Evolutionary conservation across 2,329 filamentous ascomycete species (phyloP), one percentile per base, ranked within the genome.

Genomic region (Neofusicoccum kwambonambiense): DNA sequence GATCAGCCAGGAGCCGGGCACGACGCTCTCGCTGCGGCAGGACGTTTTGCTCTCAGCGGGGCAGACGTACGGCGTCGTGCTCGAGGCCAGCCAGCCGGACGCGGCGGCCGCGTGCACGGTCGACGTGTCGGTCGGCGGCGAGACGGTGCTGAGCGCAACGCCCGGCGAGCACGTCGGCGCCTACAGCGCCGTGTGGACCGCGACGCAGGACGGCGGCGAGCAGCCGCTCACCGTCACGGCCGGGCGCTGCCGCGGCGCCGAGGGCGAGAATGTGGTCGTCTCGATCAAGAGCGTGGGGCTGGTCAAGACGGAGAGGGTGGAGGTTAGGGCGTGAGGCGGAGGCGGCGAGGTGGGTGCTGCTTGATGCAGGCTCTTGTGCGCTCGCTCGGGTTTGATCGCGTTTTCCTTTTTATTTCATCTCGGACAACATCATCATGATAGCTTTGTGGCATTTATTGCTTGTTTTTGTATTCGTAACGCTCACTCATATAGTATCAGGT

Each of bases 11-110:
- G 68, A 67, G 12, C 61, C 72, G 0, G 72, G 69, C 34, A 64
- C 66, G 6, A 64, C 62, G 8, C 52, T 74, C 37, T 67, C 57
- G 9, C 65, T 75, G 37, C 69, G 63, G 0, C 72, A 76, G 56
- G 68, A 72, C 9, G 9, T 76, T 9, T 72, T 71, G 0, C 69
- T 75, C 2, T 73, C 71, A 61, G 73, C 74, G 2, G 70, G 70
- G 15, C 67, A 64, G 37, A 62, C 68, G 42, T 74, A 76, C 67
- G 17, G 41, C 7, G 57, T 74, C 27, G 52, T 72, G 0, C 69
- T 75, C 2, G 73, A 71, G 61, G 73, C 74, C 2, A 70, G 70
- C n/a, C 67, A 64, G 41, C 57, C 68, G 35, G 74, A 76, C 67
- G 17, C 39, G 5, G 56, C 74, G 19, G 52, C 42, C 9, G 7